Conservation (phyloP, 257 asterid genomes). For the Marsdenia floribunda region DNA sequence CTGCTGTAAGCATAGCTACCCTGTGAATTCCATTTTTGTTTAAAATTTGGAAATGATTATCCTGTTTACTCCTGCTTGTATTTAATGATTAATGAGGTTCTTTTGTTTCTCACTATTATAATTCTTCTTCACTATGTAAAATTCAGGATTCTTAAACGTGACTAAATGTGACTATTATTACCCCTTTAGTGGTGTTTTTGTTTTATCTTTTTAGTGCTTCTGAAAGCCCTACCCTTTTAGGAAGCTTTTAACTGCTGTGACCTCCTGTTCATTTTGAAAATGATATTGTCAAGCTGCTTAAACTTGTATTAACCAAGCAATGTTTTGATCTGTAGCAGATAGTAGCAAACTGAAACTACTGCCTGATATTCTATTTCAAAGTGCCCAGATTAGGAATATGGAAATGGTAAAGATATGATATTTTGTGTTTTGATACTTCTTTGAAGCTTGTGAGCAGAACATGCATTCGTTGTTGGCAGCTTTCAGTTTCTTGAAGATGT, state of each 20-base stretch:
- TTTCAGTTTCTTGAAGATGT: background rate
- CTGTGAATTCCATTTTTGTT: background rate
- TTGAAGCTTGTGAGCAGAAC: background rate
- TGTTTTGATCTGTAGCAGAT: background rate
- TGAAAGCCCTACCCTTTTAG: background rate
- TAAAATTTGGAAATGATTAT: background rate
- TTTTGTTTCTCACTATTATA: too few relatives aligned
- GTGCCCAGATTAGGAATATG: background rate
- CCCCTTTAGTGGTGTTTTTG: background rate
- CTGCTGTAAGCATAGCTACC: constrained; percentile 57
- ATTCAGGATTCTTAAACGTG: too few relatives aligned
- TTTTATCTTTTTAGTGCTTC: background rate
- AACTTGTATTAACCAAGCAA: background rate
- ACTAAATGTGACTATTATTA: too few relatives aligned
- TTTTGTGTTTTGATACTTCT: background rate
- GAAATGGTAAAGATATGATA: background rate
- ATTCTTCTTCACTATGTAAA: background rate
- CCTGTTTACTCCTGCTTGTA: background rate
- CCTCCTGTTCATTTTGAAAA: background rate
- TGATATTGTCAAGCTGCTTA: background rate
- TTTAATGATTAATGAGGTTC: background rate
- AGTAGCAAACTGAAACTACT: background rate
- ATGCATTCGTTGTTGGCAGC: background rate
- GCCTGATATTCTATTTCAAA: background rate
- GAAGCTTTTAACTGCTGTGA: background rate